A percentile compares a stretch with the other conserved stretches of the same genome.
These are phyloP conservation scores for Suhomyces tanzawaensis DNA, from an alignment of 805 yeast genomes.

Conservation along the genomic window DNA sequence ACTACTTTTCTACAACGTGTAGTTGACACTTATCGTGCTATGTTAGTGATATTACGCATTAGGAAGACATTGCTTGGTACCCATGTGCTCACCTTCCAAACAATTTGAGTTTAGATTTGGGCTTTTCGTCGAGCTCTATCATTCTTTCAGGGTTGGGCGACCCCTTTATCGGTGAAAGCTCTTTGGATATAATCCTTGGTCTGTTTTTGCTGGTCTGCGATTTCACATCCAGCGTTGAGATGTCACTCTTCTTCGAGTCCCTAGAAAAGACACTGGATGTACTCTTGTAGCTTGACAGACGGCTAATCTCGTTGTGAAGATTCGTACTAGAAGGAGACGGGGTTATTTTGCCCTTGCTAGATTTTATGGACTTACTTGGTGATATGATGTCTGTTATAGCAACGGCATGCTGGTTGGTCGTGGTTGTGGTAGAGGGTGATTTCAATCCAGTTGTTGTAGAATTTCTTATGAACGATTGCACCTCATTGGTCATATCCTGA, in stretches of 20 bases:
- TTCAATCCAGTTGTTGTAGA: slow-evolving; percentile 14
- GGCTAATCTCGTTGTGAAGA: slow-evolving; percentile 2
- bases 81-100: slow-evolving; percentile 1
- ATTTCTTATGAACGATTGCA: slow-evolving; percentile 13
- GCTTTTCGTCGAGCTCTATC: slow-evolving; percentile 10
- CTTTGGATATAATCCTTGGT: slow-evolving; percentile 3
- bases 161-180: slow-evolving; percentile 12
- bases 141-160: slow-evolving; percentile 11
- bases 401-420: slow-evolving; percentile 9
- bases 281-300: slow-evolving; percentile 8
- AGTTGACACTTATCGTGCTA: too few species aligned
- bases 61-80: too few species aligned
- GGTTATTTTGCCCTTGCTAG: slow-evolving; percentile 2
- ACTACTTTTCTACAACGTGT: too few species aligned
- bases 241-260: slow-evolving; percentile 8
- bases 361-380: background rate
- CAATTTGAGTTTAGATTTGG: slow-evolving; percentile 10
- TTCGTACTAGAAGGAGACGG: slow-evolving; percentile 6
- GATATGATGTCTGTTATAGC: slow-evolving; percentile 1
- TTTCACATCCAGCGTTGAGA: slow-evolving; percentile 3
- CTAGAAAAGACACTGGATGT: slow-evolving; percentile 8
- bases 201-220: background rate
- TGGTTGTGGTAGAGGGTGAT: slow-evolving; percentile 22
- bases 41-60: too few species aligned
- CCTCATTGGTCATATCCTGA: slow-evolving; percentile 27